Percentiles rank a stretch among this genome's conserved stretches.
These are phyloP conservation scores for Dipodascus albidus DNA, from an alignment of 805 yeast genomes.

Conservation along the genomic window DNA sequence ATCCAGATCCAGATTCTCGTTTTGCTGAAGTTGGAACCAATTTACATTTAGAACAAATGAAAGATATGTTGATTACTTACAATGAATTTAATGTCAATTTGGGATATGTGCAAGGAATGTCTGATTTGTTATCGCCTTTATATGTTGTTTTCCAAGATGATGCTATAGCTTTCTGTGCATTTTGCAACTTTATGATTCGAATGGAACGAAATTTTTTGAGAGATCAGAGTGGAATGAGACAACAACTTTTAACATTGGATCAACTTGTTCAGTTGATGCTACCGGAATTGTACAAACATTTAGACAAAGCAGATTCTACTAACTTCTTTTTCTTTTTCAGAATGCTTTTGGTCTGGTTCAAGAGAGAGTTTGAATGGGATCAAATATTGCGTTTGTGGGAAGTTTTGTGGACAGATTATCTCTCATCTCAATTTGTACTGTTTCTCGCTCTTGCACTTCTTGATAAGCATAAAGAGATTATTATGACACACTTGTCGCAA, in stretches of 20 bases:
- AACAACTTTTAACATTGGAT: slow-evolving; percentile 73
- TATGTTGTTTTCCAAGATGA: slow-evolving; percentile 59
- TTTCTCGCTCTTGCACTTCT: slow-evolving; percentile 83
- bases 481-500: slow-evolving; percentile 56
- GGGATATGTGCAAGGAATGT: slow-evolving; percentile 98
- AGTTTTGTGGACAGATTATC: slow-evolving; percentile 76
- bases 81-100: slow-evolving; percentile 72
- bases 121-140: slow-evolving; percentile 80
- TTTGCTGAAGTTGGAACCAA: slow-evolving; percentile 61
- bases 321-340: slow-evolving; percentile 90
- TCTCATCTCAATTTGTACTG: slow-evolving; percentile 77
- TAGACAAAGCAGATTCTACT: slow-evolving; percentile 78
- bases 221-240: slow-evolving; percentile 88
- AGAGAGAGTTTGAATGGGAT: slow-evolving; percentile 76
- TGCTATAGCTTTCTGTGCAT: slow-evolving; percentile 76
- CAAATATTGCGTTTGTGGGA: slow-evolving; percentile 85
- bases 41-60: slow-evolving; percentile 58
- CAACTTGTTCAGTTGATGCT: slow-evolving; percentile 84
- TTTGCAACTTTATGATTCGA: slow-evolving; percentile 76
- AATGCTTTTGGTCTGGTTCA: slow-evolving; percentile 91
- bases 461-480: slow-evolving; percentile 72
- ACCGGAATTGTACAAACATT: slow-evolving; percentile 71
- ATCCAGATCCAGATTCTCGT: slow-evolving; percentile 34
- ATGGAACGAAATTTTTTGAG: slow-evolving; percentile 92
- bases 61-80: slow-evolving; percentile 74